These are phyloP conservation scores for Emiliania huxleyi DNA, from an alignment of 78 protist species.

Conservation along the genomic window DNA sequence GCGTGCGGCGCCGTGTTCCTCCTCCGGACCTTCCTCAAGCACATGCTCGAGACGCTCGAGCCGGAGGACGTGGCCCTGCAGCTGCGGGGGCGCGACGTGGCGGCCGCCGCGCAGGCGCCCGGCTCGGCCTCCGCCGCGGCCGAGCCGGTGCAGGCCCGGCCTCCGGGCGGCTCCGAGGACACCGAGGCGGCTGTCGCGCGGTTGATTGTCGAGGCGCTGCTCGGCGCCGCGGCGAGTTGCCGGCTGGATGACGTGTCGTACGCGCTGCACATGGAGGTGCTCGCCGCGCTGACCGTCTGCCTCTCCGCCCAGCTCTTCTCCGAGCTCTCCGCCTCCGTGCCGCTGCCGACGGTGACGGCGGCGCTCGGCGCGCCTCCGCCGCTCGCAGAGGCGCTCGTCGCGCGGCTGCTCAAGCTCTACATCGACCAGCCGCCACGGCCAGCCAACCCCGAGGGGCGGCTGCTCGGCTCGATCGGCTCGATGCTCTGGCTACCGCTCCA, in stretches of 20 bases:
- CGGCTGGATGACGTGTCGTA: neutral
- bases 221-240: neutral
- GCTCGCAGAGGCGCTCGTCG: neutral
- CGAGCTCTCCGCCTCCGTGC: neutral
- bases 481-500: neutral
- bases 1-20: neutral
- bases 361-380: neutral
- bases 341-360: neutral
- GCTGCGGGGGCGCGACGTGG: too few species aligned
- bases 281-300: neutral
- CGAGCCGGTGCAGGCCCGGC: too few species aligned
- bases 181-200: too few species aligned
- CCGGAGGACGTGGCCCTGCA: too few species aligned
- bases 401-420: neutral
- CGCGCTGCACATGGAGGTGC: neutral
- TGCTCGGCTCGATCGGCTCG: neutral
- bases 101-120: too few species aligned
- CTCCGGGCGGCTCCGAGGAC: too few species aligned
- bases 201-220: neutral
- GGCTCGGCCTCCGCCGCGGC: too few species aligned
- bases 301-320: neutral
- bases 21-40: neutral
- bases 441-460: neutral
- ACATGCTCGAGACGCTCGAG: slow-evolving; percentile 4
- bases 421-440: neutral